These are phyloP conservation scores for Beauveria australis DNA, from an alignment of 2,329 filamentous ascomycete genomes.

Conservation along the genomic window DNA sequence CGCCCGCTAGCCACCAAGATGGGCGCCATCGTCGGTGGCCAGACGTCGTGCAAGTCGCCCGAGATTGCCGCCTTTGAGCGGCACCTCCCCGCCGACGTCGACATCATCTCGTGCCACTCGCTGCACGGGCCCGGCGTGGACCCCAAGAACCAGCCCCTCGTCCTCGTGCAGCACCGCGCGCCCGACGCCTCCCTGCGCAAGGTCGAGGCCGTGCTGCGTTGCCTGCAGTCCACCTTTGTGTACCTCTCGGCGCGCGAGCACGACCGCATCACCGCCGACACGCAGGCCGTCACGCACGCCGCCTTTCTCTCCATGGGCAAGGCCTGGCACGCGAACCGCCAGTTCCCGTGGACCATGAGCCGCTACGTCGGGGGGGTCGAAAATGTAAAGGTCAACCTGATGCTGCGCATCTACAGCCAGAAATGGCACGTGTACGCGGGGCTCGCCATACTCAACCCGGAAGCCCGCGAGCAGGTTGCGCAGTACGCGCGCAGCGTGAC, in stretches of 20 bases:
- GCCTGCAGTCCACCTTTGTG: constrained; percentile 78
- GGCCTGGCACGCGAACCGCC: constrained; percentile 88
- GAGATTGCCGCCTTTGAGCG: constrained; percentile 91
- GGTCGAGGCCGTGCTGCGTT: constrained; percentile 73
- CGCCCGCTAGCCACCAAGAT: constrained; percentile 71
- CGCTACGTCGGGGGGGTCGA: constrained; percentile 96
- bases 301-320: constrained; percentile 97
- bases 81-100: constrained; percentile 77
- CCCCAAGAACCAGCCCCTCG: constrained; percentile 79
- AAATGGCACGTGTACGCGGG: constrained; percentile 99
- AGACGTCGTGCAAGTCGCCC: constrained; percentile 96
- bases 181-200: constrained; percentile 67
- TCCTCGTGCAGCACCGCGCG: constrained; percentile 87
- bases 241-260: constrained; percentile 81
- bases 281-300: constrained; percentile 94
- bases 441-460: constrained; percentile 91
- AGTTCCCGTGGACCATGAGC: constrained; percentile 96
- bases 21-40: constrained; percentile 89
- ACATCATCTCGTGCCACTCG: constrained; percentile 93
- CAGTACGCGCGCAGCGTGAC: constrained; percentile 92
- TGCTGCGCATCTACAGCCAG: constrained; percentile 91
- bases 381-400: constrained; percentile 99
- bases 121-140: constrained; percentile 90
- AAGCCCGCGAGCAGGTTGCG: constrained; percentile 82
- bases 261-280: constrained; percentile 96